Percentiles rank a stretch among this genome's conserved stretches.
These are phyloP conservation scores for Chlamydomonas incerta DNA, from an alignment of 139 green algal species.

Conservation along the genomic window DNA sequence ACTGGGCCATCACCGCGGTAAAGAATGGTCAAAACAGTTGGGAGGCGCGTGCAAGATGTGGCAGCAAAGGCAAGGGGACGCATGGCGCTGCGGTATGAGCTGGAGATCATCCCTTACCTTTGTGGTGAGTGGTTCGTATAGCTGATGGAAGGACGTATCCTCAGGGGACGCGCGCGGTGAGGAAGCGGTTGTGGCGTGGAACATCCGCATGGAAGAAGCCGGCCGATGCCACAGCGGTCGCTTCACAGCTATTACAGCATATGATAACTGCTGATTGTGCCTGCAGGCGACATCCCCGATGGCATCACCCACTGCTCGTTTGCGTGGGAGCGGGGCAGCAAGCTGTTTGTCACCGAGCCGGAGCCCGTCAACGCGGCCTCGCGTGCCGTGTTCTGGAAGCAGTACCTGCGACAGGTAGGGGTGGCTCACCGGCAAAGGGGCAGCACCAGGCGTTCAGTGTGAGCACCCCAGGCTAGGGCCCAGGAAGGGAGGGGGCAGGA, in stretches of 20 bases:
- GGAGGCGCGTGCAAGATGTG: slow-evolving; percentile 45
- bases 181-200: background rate
- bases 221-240: background rate
- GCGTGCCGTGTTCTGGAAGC: slow-evolving; percentile 64
- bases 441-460: no score
- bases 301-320: slow-evolving; percentile 55
- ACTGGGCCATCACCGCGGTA: no score
- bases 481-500: no score
- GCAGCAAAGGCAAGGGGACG: slow-evolving; percentile 50
- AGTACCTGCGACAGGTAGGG: slow-evolving; percentile 64
- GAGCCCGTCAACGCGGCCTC: slow-evolving; percentile 60
- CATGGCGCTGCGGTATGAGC: slow-evolving; percentile 55
- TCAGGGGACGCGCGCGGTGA: background rate
- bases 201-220: background rate
- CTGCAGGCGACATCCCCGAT: slow-evolving; percentile 59
- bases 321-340: slow-evolving; percentile 64
- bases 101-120: slow-evolving; percentile 64
- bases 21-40: slow-evolving; percentile 38
- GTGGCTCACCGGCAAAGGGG: no score
- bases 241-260: background rate
- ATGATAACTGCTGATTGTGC: background rate
- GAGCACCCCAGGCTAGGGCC: no score
- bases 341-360: slow-evolving; percentile 63
- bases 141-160: background rate
- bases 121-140: slow-evolving; percentile 17